Percentiles rank a stretch among this genome's conserved stretches.
These are phyloP conservation scores for Cocos nucifera DNA, from an alignment of 176 grass and related monocot genomes.

Conservation along the genomic window DNA sequence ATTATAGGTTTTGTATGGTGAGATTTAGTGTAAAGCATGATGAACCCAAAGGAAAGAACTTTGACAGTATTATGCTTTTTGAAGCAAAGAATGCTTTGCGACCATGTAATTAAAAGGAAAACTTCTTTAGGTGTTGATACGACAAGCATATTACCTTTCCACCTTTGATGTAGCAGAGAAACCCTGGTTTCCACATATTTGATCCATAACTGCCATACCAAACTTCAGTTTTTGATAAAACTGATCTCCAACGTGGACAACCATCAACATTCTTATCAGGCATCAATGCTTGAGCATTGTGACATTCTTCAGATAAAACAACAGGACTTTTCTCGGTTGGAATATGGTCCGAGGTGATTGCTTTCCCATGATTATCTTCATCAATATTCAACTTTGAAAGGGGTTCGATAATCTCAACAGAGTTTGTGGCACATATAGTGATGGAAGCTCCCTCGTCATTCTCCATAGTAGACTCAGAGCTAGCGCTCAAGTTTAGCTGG, in stretches of 20 bases:
- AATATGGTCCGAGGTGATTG: slow-evolving; percentile 24
- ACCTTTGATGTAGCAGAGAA: slow-evolving; percentile 79
- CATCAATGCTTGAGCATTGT: slow-evolving; percentile 19
- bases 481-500: slow-evolving; percentile 43
- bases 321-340: slow-evolving; percentile 5
- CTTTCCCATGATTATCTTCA: slow-evolving; percentile 25
- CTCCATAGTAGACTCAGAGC: slow-evolving; percentile 59
- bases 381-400: slow-evolving; percentile 60
- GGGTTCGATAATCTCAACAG: slow-evolving; percentile 22
- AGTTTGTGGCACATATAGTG: slow-evolving; percentile 19
- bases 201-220: slow-evolving; percentile 97
- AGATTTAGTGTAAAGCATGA: too few relatives aligned
- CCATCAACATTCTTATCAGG: slow-evolving; percentile 27
- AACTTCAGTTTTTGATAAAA: slow-evolving; percentile 60
- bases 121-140: background rate
- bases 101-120: background rate
- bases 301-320: slow-evolving; percentile 25
- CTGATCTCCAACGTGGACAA: slow-evolving; percentile 53
- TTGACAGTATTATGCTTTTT: too few relatives aligned
- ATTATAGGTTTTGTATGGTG: too few relatives aligned
- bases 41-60: too few relatives aligned
- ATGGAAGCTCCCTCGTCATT: slow-evolving; percentile 30
- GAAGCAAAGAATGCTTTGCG: too few relatives aligned
- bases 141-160: slow-evolving; percentile 49
- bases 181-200: slow-evolving; percentile 85